phyloP scores from a whole-genome alignment of 768 basidiomycete species.

The Hortiboletus campestris region DNA sequence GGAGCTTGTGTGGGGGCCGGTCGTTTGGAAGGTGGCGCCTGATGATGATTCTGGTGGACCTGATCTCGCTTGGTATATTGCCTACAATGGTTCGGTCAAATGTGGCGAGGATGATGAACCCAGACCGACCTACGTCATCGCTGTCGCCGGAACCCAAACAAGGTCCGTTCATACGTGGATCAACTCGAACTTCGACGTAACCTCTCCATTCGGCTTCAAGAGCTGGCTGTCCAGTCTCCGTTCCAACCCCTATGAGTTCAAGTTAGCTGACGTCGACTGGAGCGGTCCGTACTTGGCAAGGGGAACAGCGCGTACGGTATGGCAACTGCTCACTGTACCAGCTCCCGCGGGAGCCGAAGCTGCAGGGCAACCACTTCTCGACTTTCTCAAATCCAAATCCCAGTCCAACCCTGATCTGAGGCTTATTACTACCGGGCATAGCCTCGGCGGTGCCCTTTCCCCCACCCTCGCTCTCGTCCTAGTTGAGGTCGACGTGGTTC shows the following conservation, averaged over 20 bases:
- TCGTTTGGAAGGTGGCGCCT: constrained; percentile 1
- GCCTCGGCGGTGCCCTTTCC: constrained; percentile 10
- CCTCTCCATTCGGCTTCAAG: constrained; percentile 1
- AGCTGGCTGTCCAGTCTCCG: not conserved
- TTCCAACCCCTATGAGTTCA: no score
- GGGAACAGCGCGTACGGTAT: constrained; percentile 1
- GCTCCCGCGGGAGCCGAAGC: not conserved
- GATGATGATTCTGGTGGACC: not conserved
- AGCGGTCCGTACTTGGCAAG: not conserved
- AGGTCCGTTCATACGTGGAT: not conserved
- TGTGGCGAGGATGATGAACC: not conserved
- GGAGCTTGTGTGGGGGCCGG: constrained; percentile 13
- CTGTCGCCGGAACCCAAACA: constrained; percentile 8
- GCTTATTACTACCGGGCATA: constrained; percentile 13
- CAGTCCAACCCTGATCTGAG: not conserved
- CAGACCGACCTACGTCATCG: constrained; percentile 10
- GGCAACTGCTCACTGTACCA: not conserved
- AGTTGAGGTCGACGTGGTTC: not conserved
- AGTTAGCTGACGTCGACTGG: no score
- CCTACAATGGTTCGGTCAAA: not conserved
- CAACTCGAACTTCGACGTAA: constrained; percentile 7
- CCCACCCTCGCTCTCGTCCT: constrained; percentile 10
- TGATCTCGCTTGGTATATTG: constrained; percentile 11
- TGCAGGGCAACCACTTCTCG: not conserved
- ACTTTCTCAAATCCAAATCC: not conserved